phyloP scores from a whole-genome alignment of 352 stramenopile genomes.

The Salisapilia sapeloensis region DNA sequence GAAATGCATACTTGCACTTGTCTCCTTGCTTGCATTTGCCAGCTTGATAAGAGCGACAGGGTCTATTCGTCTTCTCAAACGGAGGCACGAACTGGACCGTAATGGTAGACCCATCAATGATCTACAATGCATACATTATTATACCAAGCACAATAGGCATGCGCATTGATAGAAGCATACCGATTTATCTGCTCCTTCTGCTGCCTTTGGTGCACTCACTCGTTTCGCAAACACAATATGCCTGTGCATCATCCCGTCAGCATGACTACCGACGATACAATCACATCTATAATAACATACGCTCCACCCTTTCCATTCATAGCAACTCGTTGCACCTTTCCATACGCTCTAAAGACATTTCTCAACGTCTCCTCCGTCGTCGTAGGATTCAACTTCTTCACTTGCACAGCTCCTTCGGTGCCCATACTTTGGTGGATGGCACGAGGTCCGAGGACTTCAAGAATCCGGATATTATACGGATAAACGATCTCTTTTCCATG shows the following conservation, averaged over 20 bases:
- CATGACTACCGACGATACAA: neutral
- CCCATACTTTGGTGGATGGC: too few species aligned
- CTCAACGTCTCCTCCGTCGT: slow-evolving; percentile 19
- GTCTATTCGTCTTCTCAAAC: slow-evolving; percentile 17
- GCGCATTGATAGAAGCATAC: too few species aligned
- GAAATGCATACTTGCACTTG: slow-evolving; percentile 61
- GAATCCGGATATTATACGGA: too few species aligned
- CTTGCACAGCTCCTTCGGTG: slow-evolving; percentile 13
- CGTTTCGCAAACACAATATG: slow-evolving; percentile 19
- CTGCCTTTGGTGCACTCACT: slow-evolving; percentile 14
- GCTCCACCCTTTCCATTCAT: slow-evolving; percentile 26
- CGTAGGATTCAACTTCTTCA: slow-evolving; percentile 25
- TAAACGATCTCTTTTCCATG: too few species aligned
- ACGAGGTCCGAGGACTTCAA: too few species aligned
- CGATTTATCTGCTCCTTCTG: slow-evolving; percentile 22
- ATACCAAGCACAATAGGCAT: too few species aligned
- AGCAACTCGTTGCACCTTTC: slow-evolving; percentile 28
- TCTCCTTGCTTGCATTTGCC: slow-evolving; percentile 43
- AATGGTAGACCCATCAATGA: slow-evolving; percentile 34
- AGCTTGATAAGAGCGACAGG: slow-evolving; percentile 34
- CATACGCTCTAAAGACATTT: slow-evolving; percentile 41
- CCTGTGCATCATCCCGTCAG: slow-evolving; percentile 6
- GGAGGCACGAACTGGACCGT: slow-evolving; percentile 15
- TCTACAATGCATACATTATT: slow-evolving; percentile 1
- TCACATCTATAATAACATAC: slow-evolving; percentile 14